Percentiles rank a stretch among this genome's conserved stretches.
phyloP scores from a whole-genome alignment of 306 rosid genomes.

The Cajanus cajan region DNA sequence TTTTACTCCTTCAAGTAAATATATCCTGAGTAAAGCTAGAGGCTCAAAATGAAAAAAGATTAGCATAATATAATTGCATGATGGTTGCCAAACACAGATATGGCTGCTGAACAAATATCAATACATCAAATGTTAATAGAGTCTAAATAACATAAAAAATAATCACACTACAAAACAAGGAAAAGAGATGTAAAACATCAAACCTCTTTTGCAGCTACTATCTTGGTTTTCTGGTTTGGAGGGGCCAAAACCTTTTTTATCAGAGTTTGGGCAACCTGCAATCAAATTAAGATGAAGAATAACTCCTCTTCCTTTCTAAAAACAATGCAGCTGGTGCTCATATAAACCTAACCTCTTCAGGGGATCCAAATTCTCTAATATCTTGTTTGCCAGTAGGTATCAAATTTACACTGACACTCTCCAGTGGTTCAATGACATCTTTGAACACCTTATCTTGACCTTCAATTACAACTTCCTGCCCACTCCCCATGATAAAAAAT shows the following conservation, averaged over 20 bases:
- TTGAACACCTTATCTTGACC: constrained; percentile 98
- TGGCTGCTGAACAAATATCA: constrained; percentile 10
- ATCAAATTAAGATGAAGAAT: no score
- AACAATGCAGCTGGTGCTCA: no score
- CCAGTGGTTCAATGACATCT: constrained; percentile 93
- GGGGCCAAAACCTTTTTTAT: constrained; percentile 85
- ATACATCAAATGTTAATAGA: neutral
- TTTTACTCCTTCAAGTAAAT: neutral
- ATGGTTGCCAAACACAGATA: neutral
- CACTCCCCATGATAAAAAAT: constrained; percentile 36
- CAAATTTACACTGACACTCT: constrained; percentile 76
- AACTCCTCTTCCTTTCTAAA: no score
- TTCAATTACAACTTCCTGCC: constrained; percentile 78
- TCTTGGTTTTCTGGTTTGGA: constrained; percentile 86
- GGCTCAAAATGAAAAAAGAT: neutral
- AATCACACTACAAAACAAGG: neutral
- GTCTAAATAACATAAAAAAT: neutral
- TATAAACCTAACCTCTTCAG: constrained; percentile 46
- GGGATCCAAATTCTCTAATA: constrained; percentile 84
- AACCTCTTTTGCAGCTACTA: constrained; percentile 84
- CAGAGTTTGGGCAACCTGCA: constrained; percentile 62
- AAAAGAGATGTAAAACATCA: constrained; percentile 10
- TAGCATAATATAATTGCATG: neutral
- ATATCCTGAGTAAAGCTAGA: neutral
- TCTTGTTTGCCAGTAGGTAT: constrained; percentile 72